Percentiles rank a stretch among this genome's conserved stretches.
Evolutionary conservation across 345 rosid genomes (phyloP).

Genomic region (Brassica rapa): DNA sequence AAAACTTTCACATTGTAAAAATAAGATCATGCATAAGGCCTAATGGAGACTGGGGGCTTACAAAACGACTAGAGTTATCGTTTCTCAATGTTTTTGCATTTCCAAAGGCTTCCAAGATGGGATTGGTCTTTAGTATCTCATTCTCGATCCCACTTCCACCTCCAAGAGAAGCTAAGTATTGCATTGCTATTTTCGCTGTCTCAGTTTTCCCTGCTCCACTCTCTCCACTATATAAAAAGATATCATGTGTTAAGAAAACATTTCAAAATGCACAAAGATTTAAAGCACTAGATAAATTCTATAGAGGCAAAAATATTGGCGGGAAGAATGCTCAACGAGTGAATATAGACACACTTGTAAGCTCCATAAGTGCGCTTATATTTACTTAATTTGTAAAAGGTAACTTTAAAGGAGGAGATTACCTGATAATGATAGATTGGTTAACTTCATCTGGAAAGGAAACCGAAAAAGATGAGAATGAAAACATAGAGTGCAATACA

Average conservation of each 20-base stretch:
- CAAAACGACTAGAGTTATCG: slow-evolving; percentile 97
- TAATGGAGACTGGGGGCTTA: slow-evolving; percentile 44
- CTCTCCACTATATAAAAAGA: slow-evolving; percentile 73
- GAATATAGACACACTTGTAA: not conserved
- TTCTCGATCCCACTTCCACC: slow-evolving; percentile 98
- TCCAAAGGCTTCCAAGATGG: slow-evolving; percentile 95
- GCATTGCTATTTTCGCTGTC: slow-evolving; percentile 99
- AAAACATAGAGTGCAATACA: not conserved
- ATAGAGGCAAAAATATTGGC: not conserved
- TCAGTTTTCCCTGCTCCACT: slow-evolving; percentile 99
- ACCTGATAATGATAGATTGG: slow-evolving; percentile 98
- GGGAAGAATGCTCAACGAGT: not conserved
- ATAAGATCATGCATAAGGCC: not conserved
- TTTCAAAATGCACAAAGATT: not conserved
- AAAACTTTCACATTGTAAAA: not conserved
- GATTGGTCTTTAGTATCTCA: slow-evolving; percentile 93
- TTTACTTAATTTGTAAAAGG: slow-evolving; percentile 4
- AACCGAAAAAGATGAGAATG: slow-evolving; percentile 34
- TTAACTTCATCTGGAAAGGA: slow-evolving; percentile 88
- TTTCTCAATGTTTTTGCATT: slow-evolving; percentile 94
- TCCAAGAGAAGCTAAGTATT: slow-evolving; percentile 97
- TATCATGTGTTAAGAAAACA: slow-evolving; percentile 28
- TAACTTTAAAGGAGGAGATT: slow-evolving; percentile 8
- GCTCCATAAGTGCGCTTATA: not conserved
- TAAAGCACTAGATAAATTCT: not conserved